Evolutionary conservation across 192 early-diverging fungal genomes (phyloP).

Genomic region (Backusella sp.): DNA sequence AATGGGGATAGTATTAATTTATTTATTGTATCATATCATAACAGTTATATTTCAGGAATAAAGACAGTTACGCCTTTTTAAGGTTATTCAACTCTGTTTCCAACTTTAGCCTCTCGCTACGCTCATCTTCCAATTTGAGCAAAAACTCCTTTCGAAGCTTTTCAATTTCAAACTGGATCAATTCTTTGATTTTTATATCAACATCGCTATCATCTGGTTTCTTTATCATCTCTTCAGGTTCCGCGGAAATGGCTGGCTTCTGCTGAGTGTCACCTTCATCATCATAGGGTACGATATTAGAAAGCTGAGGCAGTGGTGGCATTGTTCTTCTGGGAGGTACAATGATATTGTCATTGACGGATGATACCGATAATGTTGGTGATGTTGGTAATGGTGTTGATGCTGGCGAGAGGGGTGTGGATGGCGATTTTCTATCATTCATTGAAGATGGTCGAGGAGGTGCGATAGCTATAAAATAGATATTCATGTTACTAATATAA

Average conservation of each 20-base stretch:
- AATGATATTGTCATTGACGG: not conserved
- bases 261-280: not conserved
- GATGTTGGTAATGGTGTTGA: not conserved
- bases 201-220: not conserved
- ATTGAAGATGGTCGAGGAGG: not conserved
- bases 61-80: not conserved
- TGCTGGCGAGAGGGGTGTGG: not conserved
- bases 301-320: not conserved
- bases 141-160: constrained; percentile 24
- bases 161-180: constrained; percentile 18
- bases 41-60: not conserved
- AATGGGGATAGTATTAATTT: not conserved
- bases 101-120: constrained; percentile 14
- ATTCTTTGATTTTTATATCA: constrained; percentile 7
- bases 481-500: too few species aligned
- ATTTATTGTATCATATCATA: not conserved
- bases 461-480: not conserved
- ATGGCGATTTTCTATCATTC: not conserved
- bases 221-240: not conserved
- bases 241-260: not conserved
- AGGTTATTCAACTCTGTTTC: constrained; percentile 20
- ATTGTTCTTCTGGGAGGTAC: constrained; percentile 10
- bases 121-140: constrained; percentile 19
- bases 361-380: not conserved
- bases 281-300: not conserved